Percentiles rank a stretch among this genome's conserved stretches.
Evolutionary conservation across 2,329 filamentous ascomycete species (phyloP).

Genomic region (Coniochaeta pulveracea): DNA sequence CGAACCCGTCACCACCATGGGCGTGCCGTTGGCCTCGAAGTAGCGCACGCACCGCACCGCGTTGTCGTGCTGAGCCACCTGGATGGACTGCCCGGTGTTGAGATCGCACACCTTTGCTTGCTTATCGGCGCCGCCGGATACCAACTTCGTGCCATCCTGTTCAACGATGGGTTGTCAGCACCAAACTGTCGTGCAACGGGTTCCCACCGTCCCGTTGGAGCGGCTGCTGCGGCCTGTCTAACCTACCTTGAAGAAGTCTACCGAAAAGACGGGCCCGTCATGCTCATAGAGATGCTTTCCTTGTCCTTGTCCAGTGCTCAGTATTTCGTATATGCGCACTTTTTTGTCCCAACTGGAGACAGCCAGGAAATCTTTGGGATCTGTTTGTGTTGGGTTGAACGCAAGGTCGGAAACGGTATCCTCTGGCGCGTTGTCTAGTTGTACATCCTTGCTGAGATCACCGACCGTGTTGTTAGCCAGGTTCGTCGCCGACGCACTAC

Average conservation of each 20-base stretch:
- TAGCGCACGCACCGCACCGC: conserved; percentile 71
- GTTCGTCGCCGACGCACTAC: conserved; percentile 37
- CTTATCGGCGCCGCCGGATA: conserved; percentile 84
- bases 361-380: conserved; percentile 66
- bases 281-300: conserved; percentile 82
- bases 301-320: conserved; percentile 62
- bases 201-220: background rate
- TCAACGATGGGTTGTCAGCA: conserved; percentile 5
- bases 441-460: conserved; percentile 82
- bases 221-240: background rate
- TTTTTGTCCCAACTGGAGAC: conserved; percentile 97
- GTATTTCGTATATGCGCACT: conserved; percentile 91
- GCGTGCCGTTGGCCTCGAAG: conserved; percentile 59
- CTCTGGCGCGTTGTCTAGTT: conserved; percentile 65
- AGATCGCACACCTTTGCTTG: conserved; percentile 82
- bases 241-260: conserved; percentile 79
- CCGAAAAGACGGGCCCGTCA: conserved; percentile 71
- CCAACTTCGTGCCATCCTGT: conserved; percentile 83
- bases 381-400: conserved; percentile 44
- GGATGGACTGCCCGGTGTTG: conserved; percentile 49
- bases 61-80: conserved; percentile 76
- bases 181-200: background rate
- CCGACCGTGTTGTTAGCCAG: conserved; percentile 63
- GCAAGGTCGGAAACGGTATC: conserved; percentile 82
- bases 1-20: conserved; percentile 83